Evolutionary conservation across 2,329 filamentous ascomycete genomes (phyloP), one percentile per base, ranked within the genome.

Genomic region (Cercospora zeina): DNA sequence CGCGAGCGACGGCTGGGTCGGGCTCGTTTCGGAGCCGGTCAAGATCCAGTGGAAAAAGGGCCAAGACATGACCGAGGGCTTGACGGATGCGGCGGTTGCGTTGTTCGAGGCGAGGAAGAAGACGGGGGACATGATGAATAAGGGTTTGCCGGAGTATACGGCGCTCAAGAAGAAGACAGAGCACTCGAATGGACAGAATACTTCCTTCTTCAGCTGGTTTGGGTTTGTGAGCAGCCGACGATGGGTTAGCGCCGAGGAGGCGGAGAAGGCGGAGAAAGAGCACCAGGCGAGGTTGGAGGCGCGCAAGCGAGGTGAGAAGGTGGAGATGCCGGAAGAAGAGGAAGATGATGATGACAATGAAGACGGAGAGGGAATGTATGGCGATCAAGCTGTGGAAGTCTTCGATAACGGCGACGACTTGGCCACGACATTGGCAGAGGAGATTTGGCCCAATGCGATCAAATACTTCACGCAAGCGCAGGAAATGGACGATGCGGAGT

Each of bases 141-240:
- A 75, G 63, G 79, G 85, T 59, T 74, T 86, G 54, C 78, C 81
- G 42, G 81, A 83, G 67, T 85, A 83, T 73, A 80, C 83, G 72
- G 77, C 79, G 47, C 74, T 89, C 58, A 77, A 79, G 45, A 76
- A 80, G 70, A 81, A 82, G 76, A 77, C 85, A 31, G 81, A 83
- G 60, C 71, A 71, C 2, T 72, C 64, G 73, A 79, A 61, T 37
- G 64, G 64, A 10, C 66, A 66, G 54, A 76, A 77, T 67, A 87
- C 83, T 55, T 92, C 88, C 78, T 96, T 97, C 83, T 97, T 97
- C 75, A 86, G 87, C 62, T 95, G 89, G 84, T 97, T 97, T 75
- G 90, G 89, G 58, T 97, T 88, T 80, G 77, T 81, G 16, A 79
- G 77, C 11, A 74, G 85, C 83, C 65, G 90, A 86, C 67, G 85